Base-by-base conservation (phyloP, 345 rosid genomes). In the Syzygium aromaticum region DNA sequence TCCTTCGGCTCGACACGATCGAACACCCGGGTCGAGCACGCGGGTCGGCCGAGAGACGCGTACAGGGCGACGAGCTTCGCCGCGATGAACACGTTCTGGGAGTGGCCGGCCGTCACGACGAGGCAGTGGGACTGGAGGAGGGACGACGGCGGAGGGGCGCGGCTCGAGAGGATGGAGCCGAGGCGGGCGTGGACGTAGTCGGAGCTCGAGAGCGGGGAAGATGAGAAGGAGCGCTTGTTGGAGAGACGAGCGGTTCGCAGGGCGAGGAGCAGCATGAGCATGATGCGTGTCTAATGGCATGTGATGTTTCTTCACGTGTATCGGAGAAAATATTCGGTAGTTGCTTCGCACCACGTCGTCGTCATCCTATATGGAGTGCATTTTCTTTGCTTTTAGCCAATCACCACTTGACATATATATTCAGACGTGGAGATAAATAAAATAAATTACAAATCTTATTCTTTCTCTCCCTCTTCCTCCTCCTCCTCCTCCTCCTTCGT, bases 11-110 rank as follows among this genome's bases (percentile, higher is more conserved):
- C 51, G 54, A 93, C 85, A 15, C 53, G 93, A 87, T 87, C 85
- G 85, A 95, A 94, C 40, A 94, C 91, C 51, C 57, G 84, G 38
- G 87, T 86, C 88, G 94, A 92, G 46, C 85, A 88, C 64, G 77
- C 86, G 46, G 91, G 92, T 61, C 85, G 89, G 17, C 53, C 73
- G 89, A 87, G 87, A 59, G 92, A 89, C 56, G 95, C 91, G 85
- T 94, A 94, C 84, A 89, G 90, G 87, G 95, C 90, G 30, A 95
- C 91, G 64, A 95, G 93, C 91, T 94, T 95, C 33, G 96, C 93
- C 11, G 96, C 91, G 14, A 94, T 57, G 86, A 95, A 94, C 82
- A 90, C 53, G 85, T 95, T 94, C 82, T 78, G 38, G 21, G 94
- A 93, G 90, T 92, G 88, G 67, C 95, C 96, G 86, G 89, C 21